These are phyloP conservation scores for Colletotrichum tropicicola DNA, from an alignment of 2,329 filamentous ascomycete species.

Conservation along the genomic window DNA sequence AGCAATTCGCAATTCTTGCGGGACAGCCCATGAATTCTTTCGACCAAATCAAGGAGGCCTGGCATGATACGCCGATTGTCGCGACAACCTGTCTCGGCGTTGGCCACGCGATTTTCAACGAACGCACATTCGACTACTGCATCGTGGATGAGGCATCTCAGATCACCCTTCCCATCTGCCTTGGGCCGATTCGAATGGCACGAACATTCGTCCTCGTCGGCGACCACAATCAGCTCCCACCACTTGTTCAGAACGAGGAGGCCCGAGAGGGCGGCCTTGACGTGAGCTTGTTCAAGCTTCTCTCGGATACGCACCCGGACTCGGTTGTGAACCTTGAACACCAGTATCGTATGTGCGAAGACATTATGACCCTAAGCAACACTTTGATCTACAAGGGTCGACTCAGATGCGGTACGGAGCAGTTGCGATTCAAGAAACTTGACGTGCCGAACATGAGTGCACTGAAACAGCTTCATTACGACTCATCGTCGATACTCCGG, in stretches of 20 bases:
- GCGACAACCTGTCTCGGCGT: constrained; percentile 95
- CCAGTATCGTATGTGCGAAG: constrained; percentile 98
- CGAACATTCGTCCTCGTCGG: constrained; percentile 94
- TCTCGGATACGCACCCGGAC: constrained; percentile 87
- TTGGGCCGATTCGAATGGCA: constrained; percentile 93
- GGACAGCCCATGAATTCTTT: constrained; percentile 78
- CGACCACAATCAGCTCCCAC: constrained; percentile 95
- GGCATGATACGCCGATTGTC: constrained; percentile 88
- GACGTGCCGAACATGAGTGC: constrained; percentile 71
- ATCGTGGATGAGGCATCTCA: constrained; percentile 98
- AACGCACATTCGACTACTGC: constrained; percentile 94
- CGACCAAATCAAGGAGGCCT: constrained; percentile 84
- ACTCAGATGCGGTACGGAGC: constrained; percentile 86
- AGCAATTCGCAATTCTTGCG: constrained; percentile 83
- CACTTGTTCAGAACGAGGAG: constrained; percentile 91
- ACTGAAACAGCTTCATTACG: constrained; percentile 68
- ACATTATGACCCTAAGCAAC: constrained; percentile 95
- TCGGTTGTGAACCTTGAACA: constrained; percentile 93
- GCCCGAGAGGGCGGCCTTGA: constrained; percentile 88
- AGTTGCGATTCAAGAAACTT: constrained; percentile 76
- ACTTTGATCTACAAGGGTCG: constrained; percentile 91
- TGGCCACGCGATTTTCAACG: constrained; percentile 86
- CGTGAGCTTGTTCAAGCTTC: constrained; percentile 90
- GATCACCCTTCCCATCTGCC: constrained; percentile 93
- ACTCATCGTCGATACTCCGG: constrained; percentile 53